Evolutionary conservation across 768 basidiomycete species (phyloP).

Genomic region (Suillus luteus): DNA sequence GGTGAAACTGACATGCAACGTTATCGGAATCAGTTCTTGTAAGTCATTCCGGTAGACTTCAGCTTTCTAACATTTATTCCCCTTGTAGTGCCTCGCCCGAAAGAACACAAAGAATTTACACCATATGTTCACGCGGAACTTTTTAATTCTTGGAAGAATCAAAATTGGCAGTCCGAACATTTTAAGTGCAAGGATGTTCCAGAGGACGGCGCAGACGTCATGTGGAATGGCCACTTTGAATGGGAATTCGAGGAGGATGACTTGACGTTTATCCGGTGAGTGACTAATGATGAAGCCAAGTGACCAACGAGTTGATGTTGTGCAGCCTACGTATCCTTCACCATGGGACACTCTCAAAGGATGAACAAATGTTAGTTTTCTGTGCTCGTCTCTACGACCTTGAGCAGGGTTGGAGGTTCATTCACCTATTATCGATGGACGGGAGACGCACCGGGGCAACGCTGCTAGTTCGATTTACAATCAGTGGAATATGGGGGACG

Average conservation of each 20-base stretch:
- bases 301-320: slow-evolving; percentile 2
- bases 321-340: slow-evolving; percentile 18
- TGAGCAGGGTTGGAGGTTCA: slow-evolving; percentile 48
- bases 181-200: slow-evolving; percentile 38
- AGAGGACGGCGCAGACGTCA: slow-evolving; percentile 39
- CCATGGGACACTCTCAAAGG: slow-evolving; percentile 45
- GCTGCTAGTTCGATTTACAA: slow-evolving; percentile 31
- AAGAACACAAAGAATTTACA: slow-evolving; percentile 40
- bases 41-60: slow-evolving; percentile 21
- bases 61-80: neutral
- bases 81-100: slow-evolving; percentile 46
- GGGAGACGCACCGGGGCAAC: slow-evolving; percentile 43
- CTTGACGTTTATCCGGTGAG: slow-evolving; percentile 54
- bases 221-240: slow-evolving; percentile 46
- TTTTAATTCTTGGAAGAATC: slow-evolving; percentile 40
- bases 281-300: neutral
- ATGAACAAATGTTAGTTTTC: slow-evolving; percentile 52
- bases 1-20: slow-evolving; percentile 32
- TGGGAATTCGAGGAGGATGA: slow-evolving; percentile 55
- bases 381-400: slow-evolving; percentile 53
- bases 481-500: slow-evolving; percentile 1
- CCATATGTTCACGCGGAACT: slow-evolving; percentile 50
- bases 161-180: slow-evolving; percentile 46
- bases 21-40: slow-evolving; percentile 50
- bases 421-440: slow-evolving; percentile 50